These are phyloP conservation scores for Cercophora samala DNA, from an alignment of 495 filamentous ascomycete genomes.

Conservation along the genomic window DNA sequence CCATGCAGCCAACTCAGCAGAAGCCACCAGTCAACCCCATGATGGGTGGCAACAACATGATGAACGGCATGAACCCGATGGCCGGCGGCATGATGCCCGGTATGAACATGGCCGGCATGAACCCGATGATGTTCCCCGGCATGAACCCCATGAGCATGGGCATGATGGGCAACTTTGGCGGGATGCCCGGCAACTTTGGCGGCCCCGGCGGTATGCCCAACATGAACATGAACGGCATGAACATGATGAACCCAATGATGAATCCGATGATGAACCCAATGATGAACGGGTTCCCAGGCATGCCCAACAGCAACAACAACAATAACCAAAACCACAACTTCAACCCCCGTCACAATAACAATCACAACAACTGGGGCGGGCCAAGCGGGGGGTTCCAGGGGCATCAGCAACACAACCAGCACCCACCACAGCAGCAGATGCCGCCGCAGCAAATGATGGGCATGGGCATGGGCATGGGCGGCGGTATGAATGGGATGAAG, in stretches of 20 bases:
- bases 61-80: constrained; percentile 24
- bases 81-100: constrained; percentile 31
- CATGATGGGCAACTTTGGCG: constrained; percentile 34
- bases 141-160: constrained; percentile 39
- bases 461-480: constrained; percentile 27
- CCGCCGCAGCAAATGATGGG: constrained; percentile 31
- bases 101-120: constrained; percentile 38
- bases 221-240: constrained; percentile 39
- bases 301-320: constrained; percentile 9
- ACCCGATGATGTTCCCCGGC: constrained; percentile 33
- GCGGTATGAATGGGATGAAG: constrained; percentile 28
- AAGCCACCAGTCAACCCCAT: constrained; percentile 20
- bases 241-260: constrained; percentile 54
- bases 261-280: constrained; percentile 6
- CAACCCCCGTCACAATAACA: not conserved
- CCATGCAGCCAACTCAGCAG: constrained; percentile 52
- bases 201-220: constrained; percentile 43
- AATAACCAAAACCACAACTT: constrained; percentile 31
- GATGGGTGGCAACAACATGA: constrained; percentile 37
- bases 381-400: constrained; percentile 21
- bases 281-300: constrained; percentile 33
- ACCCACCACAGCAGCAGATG: constrained; percentile 24
- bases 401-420: constrained; percentile 25
- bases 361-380: constrained; percentile 14
- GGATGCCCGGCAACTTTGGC: constrained; percentile 46